A percentile compares a stretch with the other conserved stretches of the same genome.
Conservation (phyloP, 2,329 filamentous ascomycete genomes). For the Parascedosporium putredinis region DNA sequence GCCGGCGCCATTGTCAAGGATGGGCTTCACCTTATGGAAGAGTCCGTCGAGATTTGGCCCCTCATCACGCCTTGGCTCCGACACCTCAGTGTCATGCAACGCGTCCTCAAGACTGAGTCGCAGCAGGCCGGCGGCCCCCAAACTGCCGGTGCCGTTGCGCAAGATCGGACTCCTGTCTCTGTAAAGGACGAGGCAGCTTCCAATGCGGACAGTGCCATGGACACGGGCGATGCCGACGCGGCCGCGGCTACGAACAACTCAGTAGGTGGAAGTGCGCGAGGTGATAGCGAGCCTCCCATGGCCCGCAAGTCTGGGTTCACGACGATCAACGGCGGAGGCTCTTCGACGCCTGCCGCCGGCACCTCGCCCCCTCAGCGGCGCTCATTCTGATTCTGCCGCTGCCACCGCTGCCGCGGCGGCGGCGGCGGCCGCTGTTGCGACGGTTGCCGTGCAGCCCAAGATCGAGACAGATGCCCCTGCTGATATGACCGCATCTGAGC, state of each 20-base stretch:
- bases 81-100: slow-evolving; percentile 51
- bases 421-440: slow-evolving; percentile 6
- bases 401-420: not conserved
- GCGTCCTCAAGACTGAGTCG: slow-evolving; percentile 46
- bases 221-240: slow-evolving; percentile 49
- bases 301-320: slow-evolving; percentile 43
- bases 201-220: slow-evolving; percentile 43
- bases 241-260: slow-evolving; percentile 24
- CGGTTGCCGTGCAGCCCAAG: slow-evolving; percentile 9
- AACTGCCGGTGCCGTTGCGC: slow-evolving; percentile 14
- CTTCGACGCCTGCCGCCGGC: slow-evolving; percentile 34
- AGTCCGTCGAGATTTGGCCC: slow-evolving; percentile 49
- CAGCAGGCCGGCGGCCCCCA: slow-evolving; percentile 20
- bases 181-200: slow-evolving; percentile 46
- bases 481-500: slow-evolving; percentile 49
- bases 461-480: slow-evolving; percentile 12
- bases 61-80: slow-evolving; percentile 49
- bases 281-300: slow-evolving; percentile 36
- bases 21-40: slow-evolving; percentile 47
- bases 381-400: not conserved
- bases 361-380: slow-evolving; percentile 28
- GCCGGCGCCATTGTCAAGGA: slow-evolving; percentile 47
- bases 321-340: slow-evolving; percentile 45
- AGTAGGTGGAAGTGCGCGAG: slow-evolving; percentile 27
- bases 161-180: slow-evolving; percentile 19